phyloP scores from a whole-genome alignment of 2,329 filamentous ascomycete genomes.

The Trichoderma sp. region DNA sequence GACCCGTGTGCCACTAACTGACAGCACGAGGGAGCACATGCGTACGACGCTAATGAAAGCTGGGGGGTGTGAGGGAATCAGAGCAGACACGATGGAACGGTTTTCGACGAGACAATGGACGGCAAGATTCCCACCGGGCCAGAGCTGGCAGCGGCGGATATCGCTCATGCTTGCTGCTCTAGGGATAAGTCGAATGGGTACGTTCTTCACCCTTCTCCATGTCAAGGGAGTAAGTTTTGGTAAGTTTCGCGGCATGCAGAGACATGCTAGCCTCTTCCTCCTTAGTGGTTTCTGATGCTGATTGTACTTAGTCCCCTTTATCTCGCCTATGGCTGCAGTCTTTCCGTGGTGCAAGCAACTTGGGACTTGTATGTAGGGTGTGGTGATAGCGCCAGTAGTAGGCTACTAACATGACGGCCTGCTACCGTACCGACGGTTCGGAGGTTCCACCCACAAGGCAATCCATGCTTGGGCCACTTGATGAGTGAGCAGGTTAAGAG shows the following conservation, averaged over 20 bases:
- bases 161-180: slow-evolving; percentile 4
- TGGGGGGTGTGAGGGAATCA: slow-evolving; percentile 14
- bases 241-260: neutral
- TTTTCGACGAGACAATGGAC: slow-evolving; percentile 6
- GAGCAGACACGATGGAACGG: neutral
- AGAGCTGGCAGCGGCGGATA: neutral
- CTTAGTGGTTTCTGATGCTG: slow-evolving; percentile 11
- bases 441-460: neutral
- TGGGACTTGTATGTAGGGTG: neutral
- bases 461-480: neutral
- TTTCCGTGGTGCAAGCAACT: neutral
- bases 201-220: neutral
- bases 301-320: slow-evolving; percentile 2
- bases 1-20: slow-evolving; percentile 7
- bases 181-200: neutral
- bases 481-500: neutral
- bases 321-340: neutral
- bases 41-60: neutral
- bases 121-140: neutral
- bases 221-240: neutral
- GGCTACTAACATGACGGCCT: neutral
- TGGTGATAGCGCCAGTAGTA: slow-evolving; percentile 1
- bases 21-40: slow-evolving; percentile 13
- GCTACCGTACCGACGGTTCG: slow-evolving; percentile 21
- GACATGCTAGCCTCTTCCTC: slow-evolving; percentile 8